Percentiles rank a stretch among this genome's conserved stretches.
phyloP scores from a whole-genome alignment of 164 flowering plant species.

The Liquidambar formosana region DNA sequence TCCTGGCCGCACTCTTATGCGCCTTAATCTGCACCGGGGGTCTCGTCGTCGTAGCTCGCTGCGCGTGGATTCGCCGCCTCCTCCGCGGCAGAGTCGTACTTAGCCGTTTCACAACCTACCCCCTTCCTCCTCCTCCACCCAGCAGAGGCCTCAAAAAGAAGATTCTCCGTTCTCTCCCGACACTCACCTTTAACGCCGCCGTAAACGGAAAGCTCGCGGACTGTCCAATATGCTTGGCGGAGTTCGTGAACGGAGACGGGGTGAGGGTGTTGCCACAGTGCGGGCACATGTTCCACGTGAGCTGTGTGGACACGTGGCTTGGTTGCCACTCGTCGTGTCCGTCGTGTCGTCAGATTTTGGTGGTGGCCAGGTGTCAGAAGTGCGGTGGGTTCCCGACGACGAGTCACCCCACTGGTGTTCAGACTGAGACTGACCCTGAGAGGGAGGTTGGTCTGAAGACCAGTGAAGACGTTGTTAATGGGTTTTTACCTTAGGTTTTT shows the following conservation, averaged over 20 bases:
- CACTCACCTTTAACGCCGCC: slow-evolving; percentile 7
- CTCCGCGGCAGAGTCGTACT: not conserved
- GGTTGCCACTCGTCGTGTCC: slow-evolving; percentile 38
- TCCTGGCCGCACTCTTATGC: not conserved
- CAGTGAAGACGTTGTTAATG: too few relatives aligned
- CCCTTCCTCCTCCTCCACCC: not conserved
- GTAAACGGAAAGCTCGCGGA: slow-evolving; percentile 11
- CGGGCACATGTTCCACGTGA: slow-evolving; percentile 20
- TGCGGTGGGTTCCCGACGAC: slow-evolving; percentile 13
- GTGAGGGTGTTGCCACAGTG: slow-evolving; percentile 32
- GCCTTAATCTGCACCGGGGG: not conserved
- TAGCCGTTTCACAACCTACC: not conserved
- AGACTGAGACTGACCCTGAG: too few relatives aligned
- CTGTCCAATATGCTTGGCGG: slow-evolving; percentile 32
- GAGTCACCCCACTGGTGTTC: too few relatives aligned
- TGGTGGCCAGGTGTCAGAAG: slow-evolving; percentile 11
- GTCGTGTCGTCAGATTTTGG: slow-evolving; percentile 24
- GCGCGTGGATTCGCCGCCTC: not conserved
- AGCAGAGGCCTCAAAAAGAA: slow-evolving; percentile 24
- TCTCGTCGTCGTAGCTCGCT: not conserved
- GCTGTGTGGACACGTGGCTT: slow-evolving; percentile 42
- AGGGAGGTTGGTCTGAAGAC: too few relatives aligned
- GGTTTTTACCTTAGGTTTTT: too few relatives aligned
- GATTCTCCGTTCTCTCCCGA: slow-evolving; percentile 21
- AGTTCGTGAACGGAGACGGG: slow-evolving; percentile 29